Evolutionary conservation across 176 grass and related monocot genomes (phyloP), one percentile per base, ranked within the genome.

Genomic region (Avena atlantica): DNA sequence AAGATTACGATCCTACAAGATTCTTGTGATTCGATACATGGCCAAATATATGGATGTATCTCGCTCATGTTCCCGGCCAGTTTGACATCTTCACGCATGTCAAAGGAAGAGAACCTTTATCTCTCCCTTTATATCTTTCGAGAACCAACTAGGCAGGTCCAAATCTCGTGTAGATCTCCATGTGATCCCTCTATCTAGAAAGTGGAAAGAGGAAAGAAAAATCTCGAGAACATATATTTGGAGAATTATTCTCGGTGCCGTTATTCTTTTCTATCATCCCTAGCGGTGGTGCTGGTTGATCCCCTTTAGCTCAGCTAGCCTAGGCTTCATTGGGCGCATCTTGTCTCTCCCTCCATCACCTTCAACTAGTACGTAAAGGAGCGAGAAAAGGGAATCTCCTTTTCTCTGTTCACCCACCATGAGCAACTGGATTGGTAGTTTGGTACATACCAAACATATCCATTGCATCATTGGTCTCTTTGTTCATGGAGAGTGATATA

Each of bases 401-500:
- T n/a, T 77, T 17, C 16, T 42, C 56, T 61, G 44, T 69, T 71
- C 62, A 78, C 13, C 20, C n/a, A 69, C 20, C n/a, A 69, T 42
- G 56, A 68, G 60, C 89, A 77, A 88, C 12, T 88, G 69, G 77
- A 70, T 23, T 77, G 51, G 82, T 47, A 88, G 70, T 62, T 23
- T 81, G 60, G 89, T 63, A 88, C 37, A 85, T 81, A 81, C 76
- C 85, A 76, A 76, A 81, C 68, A 88, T 91, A 91, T 85, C 89
- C 89, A 81, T 10, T 56, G 81, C 40, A 76, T 76, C 50, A 11
- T 73, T 57, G 40, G 29, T 67, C 44, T 72, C 63, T 44, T 62
- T 75, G 62, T 20, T 62, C 61, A 55, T 85, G 59, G 20, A 76
- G 25, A 23, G 71, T 40, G 74, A 56, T 78, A 56, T 78, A 56